These are phyloP conservation scores for Colletotrichum musicola DNA, from an alignment of 2,329 filamentous ascomycete species.

Conservation along the genomic window DNA sequence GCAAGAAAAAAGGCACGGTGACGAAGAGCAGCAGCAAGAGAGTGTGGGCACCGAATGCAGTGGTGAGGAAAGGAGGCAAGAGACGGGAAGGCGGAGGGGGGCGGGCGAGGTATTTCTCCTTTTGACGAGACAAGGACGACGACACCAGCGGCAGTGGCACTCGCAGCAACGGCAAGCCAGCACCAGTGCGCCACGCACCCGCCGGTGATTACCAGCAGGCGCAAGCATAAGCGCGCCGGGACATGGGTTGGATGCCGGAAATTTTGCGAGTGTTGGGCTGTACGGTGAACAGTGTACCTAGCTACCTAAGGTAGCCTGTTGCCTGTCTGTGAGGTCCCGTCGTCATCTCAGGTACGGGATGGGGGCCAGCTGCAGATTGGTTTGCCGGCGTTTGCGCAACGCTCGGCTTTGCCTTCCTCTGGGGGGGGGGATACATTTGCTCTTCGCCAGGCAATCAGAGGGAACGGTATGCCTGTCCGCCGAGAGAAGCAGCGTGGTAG, in stretches of 20 bases:
- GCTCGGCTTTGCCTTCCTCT: constrained; percentile 14
- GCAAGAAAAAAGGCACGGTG: constrained; percentile 33
- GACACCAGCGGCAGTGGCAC: not conserved
- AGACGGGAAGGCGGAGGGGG: constrained; percentile 21
- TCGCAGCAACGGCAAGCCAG: not conserved
- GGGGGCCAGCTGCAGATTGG: constrained; percentile 14
- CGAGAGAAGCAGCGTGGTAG: not conserved
- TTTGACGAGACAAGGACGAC: constrained; percentile 22
- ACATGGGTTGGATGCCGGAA: constrained; percentile 28
- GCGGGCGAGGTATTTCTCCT: constrained; percentile 38
- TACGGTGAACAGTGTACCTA: not conserved
- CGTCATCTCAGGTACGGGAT: not conserved
- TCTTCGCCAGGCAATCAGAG: not conserved
- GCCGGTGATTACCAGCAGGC: not conserved
- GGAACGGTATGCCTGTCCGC: constrained; percentile 10
- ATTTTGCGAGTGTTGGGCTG: constrained; percentile 30
- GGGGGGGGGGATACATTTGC: constrained; percentile 1
- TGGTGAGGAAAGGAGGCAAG: constrained; percentile 22
- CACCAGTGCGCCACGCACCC: not conserved
- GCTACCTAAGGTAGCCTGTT: not conserved
- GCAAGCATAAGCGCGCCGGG: constrained; percentile 14
- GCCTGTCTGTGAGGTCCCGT: constrained; percentile 20
- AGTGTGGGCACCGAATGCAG: constrained; percentile 36
- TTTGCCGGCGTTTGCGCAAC: constrained; percentile 1
- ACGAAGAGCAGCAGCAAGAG: constrained; percentile 37